phyloP scores from a whole-genome alignment of 1,284 basidiomycete genomes.

The Ceratobasidium sp. region DNA sequence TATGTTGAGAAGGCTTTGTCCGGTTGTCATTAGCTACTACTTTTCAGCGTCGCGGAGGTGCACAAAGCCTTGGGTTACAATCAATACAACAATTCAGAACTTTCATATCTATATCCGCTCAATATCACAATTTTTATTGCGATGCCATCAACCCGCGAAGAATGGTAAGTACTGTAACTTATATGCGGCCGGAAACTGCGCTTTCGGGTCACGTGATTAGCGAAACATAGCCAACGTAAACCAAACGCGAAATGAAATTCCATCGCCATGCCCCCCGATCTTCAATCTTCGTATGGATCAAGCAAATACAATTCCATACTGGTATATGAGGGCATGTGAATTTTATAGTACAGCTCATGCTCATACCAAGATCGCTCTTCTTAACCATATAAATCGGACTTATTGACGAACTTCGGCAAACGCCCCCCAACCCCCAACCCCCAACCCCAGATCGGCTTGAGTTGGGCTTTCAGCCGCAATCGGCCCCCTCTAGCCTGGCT shows the following conservation, averaged over 20 bases:
- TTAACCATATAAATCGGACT: too few species aligned
- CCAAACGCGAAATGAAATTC: neutral
- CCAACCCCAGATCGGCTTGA: neutral
- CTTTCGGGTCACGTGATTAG: neutral
- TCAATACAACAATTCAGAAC: too few species aligned
- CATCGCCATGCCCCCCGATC: too few species aligned
- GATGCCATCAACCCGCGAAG: too few species aligned
- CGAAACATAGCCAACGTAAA: neutral
- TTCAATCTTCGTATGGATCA: neutral
- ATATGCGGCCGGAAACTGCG: too few species aligned
- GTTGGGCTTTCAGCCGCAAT: neutral
- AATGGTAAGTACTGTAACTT: too few species aligned
- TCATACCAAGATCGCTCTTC: neutral
- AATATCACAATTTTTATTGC: too few species aligned
- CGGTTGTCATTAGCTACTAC: neutral
- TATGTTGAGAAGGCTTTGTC: constrained; percentile 12
- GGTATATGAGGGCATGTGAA: neutral
- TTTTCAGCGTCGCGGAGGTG: too few species aligned
- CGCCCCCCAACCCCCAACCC: too few species aligned
- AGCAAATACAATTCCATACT: neutral
- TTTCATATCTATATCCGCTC: too few species aligned
- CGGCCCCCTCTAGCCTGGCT: neutral
- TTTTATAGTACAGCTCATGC: neutral
- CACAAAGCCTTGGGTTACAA: too few species aligned
- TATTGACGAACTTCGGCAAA: too few species aligned